Evolutionary conservation across 2,329 filamentous ascomycete genomes (phyloP).

Genomic region (Fusarium guadeloupense): DNA sequence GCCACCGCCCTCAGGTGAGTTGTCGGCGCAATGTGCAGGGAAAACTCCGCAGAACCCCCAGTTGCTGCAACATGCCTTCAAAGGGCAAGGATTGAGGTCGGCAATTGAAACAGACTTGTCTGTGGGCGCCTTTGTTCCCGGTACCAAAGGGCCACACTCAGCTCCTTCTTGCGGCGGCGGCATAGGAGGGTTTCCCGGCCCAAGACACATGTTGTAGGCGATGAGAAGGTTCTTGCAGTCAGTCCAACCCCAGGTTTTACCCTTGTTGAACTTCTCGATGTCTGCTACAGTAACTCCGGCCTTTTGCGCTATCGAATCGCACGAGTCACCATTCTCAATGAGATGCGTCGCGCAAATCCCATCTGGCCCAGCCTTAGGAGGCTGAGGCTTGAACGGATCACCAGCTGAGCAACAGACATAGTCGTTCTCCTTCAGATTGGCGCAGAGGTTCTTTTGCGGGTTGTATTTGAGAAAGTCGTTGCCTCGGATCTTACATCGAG

Average conservation of each 20-base stretch:
- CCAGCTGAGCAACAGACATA: conserved; percentile 49
- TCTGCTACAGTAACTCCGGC: conserved; percentile 25
- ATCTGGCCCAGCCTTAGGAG: conserved; percentile 45
- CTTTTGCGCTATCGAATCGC: conserved; percentile 40
- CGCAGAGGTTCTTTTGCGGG: conserved; percentile 36
- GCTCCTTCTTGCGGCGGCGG: conserved; percentile 5
- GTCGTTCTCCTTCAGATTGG: conserved; percentile 42
- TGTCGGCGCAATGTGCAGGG: background rate
- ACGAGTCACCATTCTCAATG: conserved; percentile 43
- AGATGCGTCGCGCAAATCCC: conserved; percentile 46
- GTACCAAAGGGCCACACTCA: background rate
- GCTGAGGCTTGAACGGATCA: conserved; percentile 38
- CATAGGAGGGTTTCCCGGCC: background rate
- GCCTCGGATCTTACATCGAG: conserved; percentile 49
- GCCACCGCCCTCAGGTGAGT: background rate
- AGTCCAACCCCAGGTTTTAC: conserved; percentile 40
- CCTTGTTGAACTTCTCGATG: conserved; percentile 40
- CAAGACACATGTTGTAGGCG: conserved; percentile 12
- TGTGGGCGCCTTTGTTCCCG: conserved; percentile 1
- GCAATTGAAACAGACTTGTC: background rate
- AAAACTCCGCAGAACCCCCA: conserved; percentile 13
- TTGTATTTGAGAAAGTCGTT: conserved; percentile 51
- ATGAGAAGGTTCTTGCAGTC: conserved; percentile 23
- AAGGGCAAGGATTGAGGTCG: conserved; percentile 6
- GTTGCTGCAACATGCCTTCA: conserved; percentile 13